Conservation (phyloP, 164 flowering plant species). For the Annona squamosa region DNA sequence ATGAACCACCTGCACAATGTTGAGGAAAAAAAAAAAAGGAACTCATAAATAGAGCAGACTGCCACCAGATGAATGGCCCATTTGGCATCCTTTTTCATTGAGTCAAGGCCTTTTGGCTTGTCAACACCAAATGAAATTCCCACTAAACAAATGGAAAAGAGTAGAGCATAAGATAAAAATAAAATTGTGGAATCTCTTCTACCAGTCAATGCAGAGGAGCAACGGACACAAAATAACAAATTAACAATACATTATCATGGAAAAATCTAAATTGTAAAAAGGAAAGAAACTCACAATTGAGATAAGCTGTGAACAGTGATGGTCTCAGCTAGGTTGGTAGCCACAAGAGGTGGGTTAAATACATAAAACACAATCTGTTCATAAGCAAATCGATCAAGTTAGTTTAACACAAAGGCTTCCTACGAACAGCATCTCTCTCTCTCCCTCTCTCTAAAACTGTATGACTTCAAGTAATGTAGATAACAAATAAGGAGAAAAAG, state of each 20-base stretch:
- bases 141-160: no score
- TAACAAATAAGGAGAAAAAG: no score
- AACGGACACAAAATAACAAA: neutral
- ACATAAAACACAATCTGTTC: slow-evolving; percentile 67
- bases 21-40: neutral
- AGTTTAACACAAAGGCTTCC: neutral
- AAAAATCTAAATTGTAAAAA: neutral
- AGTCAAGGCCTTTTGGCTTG: neutral
- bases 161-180: neutral
- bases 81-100: neutral
- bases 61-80: neutral
- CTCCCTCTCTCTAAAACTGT: no score
- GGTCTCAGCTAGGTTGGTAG: slow-evolving; percentile 43
- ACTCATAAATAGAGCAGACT: neutral
- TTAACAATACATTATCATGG: neutral
- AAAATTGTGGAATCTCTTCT: neutral
- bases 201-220: neutral
- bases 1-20: slow-evolving; percentile 75
- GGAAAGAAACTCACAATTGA: slow-evolving; percentile 41
- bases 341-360: slow-evolving; percentile 66
- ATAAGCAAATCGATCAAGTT: neutral
- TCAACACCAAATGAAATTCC: neutral
- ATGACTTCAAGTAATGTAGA: no score
- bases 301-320: slow-evolving; percentile 49
- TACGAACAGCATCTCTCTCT: no score